These are phyloP conservation scores for Limonium bicolor DNA, from an alignment of 148 eudicot genomes.

Conservation along the genomic window DNA sequence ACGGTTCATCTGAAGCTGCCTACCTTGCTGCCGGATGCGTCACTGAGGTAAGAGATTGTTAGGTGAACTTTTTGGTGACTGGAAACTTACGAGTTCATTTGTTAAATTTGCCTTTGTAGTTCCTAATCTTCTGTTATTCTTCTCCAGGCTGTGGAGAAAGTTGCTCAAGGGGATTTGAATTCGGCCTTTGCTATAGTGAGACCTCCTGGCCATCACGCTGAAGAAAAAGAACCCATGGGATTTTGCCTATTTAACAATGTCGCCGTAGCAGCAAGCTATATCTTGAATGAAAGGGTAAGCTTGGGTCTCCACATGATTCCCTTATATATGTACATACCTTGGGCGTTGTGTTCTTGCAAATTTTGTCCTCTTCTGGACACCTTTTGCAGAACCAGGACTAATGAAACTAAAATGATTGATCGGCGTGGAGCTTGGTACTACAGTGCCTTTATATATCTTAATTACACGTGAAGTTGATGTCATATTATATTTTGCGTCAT, in stretches of 20 bases:
- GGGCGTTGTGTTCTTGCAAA: too few species aligned
- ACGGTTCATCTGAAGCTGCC: constrained; percentile 89
- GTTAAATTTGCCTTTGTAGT: not conserved
- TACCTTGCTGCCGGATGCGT: constrained; percentile 92
- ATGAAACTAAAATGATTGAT: too few species aligned
- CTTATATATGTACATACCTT: not conserved
- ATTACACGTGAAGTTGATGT: too few species aligned
- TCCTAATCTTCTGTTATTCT: too few species aligned
- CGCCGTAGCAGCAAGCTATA: constrained; percentile 73
- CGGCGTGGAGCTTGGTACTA: too few species aligned
- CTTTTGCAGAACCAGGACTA: too few species aligned
- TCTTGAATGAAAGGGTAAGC: constrained; percentile 68
- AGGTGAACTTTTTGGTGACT: too few species aligned
- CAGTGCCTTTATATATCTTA: too few species aligned
- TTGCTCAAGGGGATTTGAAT: constrained; percentile 79
- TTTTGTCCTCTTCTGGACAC: too few species aligned
- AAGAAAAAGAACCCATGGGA: constrained; percentile 80
- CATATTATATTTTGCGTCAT: too few species aligned
- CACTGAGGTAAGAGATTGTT: constrained; percentile 39
- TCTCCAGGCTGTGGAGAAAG: constrained; percentile 83
- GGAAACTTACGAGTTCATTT: too few species aligned
- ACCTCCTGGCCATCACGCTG: constrained; percentile 99
- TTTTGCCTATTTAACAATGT: constrained; percentile 92
- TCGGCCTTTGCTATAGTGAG: constrained; percentile 96
- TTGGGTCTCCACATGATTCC: constrained; percentile 1